Conservation (phyloP, 2,329 filamentous ascomycete species). For the Neopestalotiopsis clavispora region DNA sequence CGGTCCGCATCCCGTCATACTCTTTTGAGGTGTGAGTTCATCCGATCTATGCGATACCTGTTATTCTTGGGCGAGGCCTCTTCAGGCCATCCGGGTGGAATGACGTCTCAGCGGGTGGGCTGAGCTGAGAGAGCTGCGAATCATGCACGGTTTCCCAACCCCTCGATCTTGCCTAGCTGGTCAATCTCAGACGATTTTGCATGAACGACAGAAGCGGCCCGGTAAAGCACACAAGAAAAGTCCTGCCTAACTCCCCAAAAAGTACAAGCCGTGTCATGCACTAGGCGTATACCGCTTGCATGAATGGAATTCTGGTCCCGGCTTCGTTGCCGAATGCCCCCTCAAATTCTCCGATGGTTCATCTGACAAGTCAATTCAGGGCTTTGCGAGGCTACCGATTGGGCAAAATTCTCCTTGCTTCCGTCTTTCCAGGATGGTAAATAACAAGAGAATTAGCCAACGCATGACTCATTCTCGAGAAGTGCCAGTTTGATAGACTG, state of each 20-base stretch:
- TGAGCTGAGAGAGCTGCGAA: not conserved
- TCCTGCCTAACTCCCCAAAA: not conserved
- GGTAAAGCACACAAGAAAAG: not conserved
- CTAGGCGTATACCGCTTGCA: not conserved
- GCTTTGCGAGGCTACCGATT: not conserved
- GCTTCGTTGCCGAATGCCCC: not conserved
- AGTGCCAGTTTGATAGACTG: not conserved
- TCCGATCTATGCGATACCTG: not conserved
- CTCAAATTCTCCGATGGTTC: not conserved
- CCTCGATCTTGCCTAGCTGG: not conserved
- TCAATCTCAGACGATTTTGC: not conserved
- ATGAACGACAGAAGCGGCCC: not conserved
- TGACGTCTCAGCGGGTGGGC: not conserved
- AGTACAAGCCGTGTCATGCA: not conserved
- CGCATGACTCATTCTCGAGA: not conserved
- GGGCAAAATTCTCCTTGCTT: not conserved
- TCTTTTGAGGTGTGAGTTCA: not conserved
- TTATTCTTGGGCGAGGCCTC: not conserved
- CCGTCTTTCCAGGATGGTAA: not conserved
- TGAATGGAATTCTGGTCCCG: not conserved
- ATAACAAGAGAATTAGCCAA: not conserved
- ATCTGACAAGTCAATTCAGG: slow-evolving; percentile 1
- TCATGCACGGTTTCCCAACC: not conserved
- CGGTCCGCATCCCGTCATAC: not conserved
- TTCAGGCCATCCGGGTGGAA: not conserved